Conservation (phyloP, 1,139 yeast species). For the Taiozyma sp. region DNA sequence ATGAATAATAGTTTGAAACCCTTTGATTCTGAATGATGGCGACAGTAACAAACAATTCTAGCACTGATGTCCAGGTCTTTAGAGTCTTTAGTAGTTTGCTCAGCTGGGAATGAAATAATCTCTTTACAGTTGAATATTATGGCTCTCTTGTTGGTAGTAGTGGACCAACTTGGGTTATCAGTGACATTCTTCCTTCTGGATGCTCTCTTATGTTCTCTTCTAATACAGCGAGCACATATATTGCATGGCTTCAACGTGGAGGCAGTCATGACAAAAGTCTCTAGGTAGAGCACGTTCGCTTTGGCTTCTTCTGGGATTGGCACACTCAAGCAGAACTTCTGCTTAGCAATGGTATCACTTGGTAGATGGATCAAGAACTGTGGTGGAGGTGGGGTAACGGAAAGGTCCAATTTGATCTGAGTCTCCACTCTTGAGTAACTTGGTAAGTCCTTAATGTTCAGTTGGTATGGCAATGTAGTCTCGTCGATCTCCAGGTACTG, state of each 20-base stretch:
- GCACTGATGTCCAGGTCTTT: slow-evolving; percentile 70
- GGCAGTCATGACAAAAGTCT: slow-evolving; percentile 59
- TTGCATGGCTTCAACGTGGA: slow-evolving; percentile 48
- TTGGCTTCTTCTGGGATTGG: slow-evolving; percentile 40
- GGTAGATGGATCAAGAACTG: slow-evolving; percentile 75
- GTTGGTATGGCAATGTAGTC: slow-evolving; percentile 47
- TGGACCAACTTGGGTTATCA: slow-evolving; percentile 77
- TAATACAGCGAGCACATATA: slow-evolving; percentile 83
- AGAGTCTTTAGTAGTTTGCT: slow-evolving; percentile 30
- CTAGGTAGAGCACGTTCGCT: slow-evolving; percentile 54
- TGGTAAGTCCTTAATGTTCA: slow-evolving; percentile 64
- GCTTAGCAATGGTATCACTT: slow-evolving; percentile 80
- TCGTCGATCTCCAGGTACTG: slow-evolving; percentile 20
- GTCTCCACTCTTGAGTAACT: slow-evolving; percentile 88
- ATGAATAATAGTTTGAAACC: slow-evolving; percentile 78
- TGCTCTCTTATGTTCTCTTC: slow-evolving; percentile 91
- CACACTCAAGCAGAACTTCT: slow-evolving; percentile 62
- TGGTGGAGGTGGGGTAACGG: slow-evolving; percentile 68
- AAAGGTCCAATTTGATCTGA: slow-evolving; percentile 73
- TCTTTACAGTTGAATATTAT: slow-evolving; percentile 90
- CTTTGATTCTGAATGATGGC: slow-evolving; percentile 82
- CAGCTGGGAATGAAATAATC: slow-evolving; percentile 70
- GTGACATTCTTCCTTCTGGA: slow-evolving; percentile 73
- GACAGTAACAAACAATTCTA: slow-evolving; percentile 90
- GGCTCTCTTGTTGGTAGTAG: slow-evolving; percentile 70